Conservation (phyloP, 2,329 filamentous ascomycete species). For the Colletotrichum orbiculare region DNA sequence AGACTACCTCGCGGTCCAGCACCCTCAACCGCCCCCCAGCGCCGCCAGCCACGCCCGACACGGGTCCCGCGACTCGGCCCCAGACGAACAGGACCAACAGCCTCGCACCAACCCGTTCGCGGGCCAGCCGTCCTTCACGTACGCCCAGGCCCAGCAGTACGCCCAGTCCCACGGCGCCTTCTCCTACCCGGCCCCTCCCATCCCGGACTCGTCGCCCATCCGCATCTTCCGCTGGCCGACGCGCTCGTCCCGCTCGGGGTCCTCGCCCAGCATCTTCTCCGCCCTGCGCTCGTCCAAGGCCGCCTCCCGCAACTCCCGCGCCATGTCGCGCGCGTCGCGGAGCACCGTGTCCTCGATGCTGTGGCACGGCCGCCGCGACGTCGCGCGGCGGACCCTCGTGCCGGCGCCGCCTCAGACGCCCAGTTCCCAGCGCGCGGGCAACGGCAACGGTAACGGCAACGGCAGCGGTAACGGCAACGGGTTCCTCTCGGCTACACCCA, state of each 20-base stretch:
- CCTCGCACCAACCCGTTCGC: conserved; percentile 5
- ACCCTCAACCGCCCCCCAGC: not conserved
- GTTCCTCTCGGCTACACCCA: not conserved
- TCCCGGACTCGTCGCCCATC: conserved; percentile 29
- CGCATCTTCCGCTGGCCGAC: conserved; percentile 36
- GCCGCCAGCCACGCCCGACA: not conserved
- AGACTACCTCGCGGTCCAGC: conserved; percentile 12
- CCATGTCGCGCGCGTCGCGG: conserved; percentile 16
- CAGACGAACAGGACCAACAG: not conserved
- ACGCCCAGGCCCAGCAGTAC: conserved; percentile 33
- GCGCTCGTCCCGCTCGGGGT: conserved; percentile 22
- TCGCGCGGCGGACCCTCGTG: conserved; percentile 16
- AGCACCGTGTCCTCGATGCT: conserved; percentile 34
- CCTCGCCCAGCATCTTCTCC: conserved; percentile 8
- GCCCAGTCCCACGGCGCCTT: conserved; percentile 29
- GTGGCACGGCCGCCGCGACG: conserved; percentile 29
- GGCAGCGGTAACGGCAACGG: not conserved
- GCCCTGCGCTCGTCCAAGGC: conserved; percentile 5
- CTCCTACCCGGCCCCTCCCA: conserved; percentile 6
- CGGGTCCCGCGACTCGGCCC: not conserved
- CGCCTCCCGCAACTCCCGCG: not conserved
- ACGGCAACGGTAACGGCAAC: not conserved
- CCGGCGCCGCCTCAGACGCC: not conserved
- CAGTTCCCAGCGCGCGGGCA: not conserved
- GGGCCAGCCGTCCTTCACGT: conserved; percentile 20